Evolutionary conservation across 1,139 yeast species (phyloP), one percentile per base, ranked within the genome.

Genomic region (Meyerozyma smithsonii): DNA sequence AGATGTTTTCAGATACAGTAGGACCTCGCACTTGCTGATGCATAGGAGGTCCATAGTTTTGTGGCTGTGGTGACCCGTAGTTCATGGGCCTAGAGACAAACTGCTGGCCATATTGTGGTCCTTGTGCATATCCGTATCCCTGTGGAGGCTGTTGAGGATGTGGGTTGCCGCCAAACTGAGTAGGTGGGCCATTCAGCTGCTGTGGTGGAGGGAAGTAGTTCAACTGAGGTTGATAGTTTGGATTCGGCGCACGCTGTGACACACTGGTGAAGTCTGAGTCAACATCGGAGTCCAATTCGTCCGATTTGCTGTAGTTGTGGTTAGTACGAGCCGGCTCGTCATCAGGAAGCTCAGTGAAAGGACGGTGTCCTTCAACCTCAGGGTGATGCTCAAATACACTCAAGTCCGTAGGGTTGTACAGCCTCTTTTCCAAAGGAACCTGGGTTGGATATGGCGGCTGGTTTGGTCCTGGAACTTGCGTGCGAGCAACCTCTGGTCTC

Each of bases 341-440:
- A 46, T 69, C 75, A 30, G 58, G 64, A 43, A 69, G 48, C 46
- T 69, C 74, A 10, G 74, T 68, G 44, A 69, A 69, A n/a, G 74
- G 75, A 46, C 65, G 63, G 49, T 69, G 75, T 7, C 74, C 75
- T 43, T 69, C 74, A 4, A 68, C 74, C 45, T 59, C 68, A 2
- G 74, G 72, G 44, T 68, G 74, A 45, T 69, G 74, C 46, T 68
- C 74, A 52, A 69, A 69, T 4, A 68, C 75, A 33, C 57, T 56
- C 33, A 52, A 48, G 32, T 49, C 43, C 16, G 54, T 50, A 10
- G 55, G 50, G 32, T 47, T 44, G 39, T 53, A 54, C 28, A 54
- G 50, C 6, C 56, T 53, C 36, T 48, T 47, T 37, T 49, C 47
- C 35, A 54, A 43, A 5, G 57, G 46, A 32, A 47, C 41, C 28